Percentiles rank a stretch among this genome's conserved stretches.
phyloP scores from a whole-genome alignment of 2,329 filamentous ascomycete species.

The Calonectria multiphialidica region DNA sequence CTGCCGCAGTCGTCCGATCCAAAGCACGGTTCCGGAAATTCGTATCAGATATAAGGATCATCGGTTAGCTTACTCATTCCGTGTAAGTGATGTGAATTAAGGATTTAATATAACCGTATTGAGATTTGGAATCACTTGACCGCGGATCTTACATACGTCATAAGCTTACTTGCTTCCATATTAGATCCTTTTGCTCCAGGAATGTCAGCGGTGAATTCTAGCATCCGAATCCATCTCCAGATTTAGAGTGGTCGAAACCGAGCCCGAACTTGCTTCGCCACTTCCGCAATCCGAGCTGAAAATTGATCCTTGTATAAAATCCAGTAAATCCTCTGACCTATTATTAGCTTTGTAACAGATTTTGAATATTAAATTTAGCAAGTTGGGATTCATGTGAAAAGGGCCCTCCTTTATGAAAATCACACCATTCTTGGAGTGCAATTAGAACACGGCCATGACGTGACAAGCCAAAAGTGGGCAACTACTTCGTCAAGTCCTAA shows the following conservation, averaged over 20 bases:
- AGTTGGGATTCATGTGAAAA: background rate
- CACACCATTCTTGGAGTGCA: too few relatives aligned
- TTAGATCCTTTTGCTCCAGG: background rate
- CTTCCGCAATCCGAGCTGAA: background rate
- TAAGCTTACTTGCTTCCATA: background rate
- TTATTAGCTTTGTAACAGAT: background rate
- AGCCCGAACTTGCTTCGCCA: background rate
- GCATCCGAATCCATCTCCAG: conserved; percentile 1
- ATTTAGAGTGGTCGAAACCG: background rate
- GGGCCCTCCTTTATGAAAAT: too few relatives aligned
- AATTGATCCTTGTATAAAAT: background rate
- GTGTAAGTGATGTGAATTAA: background rate
- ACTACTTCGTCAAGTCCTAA: too few relatives aligned
- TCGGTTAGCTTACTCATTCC: background rate
- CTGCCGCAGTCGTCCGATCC: background rate
- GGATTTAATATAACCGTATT: background rate
- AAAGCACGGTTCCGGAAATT: background rate
- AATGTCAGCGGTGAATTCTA: background rate
- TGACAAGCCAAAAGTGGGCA: too few relatives aligned
- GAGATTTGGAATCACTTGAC: background rate
- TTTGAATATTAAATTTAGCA: background rate
- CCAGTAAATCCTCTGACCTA: background rate
- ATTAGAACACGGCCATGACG: too few relatives aligned
- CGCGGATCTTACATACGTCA: background rate
- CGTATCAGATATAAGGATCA: conserved; percentile 9